Conservation (phyloP, 2,329 filamentous ascomycete genomes). For the Paraphaeosphaeria sporulosa region DNA sequence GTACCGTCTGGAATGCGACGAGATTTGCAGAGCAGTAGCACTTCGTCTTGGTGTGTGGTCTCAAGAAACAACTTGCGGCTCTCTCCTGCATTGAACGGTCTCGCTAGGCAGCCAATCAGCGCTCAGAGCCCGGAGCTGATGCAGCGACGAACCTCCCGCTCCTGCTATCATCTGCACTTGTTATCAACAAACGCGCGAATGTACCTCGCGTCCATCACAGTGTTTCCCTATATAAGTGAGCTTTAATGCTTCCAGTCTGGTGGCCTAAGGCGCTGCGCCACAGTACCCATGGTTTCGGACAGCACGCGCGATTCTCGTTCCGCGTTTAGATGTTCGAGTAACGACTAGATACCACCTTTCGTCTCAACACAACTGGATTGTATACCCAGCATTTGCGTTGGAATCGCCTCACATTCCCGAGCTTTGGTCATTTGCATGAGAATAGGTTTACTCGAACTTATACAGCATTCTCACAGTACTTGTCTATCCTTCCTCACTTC, state of each 20-base stretch:
- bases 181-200: too few relatives aligned
- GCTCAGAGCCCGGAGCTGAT: neutral
- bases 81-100: constrained; percentile 2
- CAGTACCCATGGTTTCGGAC: neutral
- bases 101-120: constrained; percentile 5
- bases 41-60: neutral
- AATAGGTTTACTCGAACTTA: too few relatives aligned
- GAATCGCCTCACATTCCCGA: too few relatives aligned
- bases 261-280: neutral
- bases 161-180: too few relatives aligned
- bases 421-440: too few relatives aligned
- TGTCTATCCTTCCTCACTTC: too few relatives aligned
- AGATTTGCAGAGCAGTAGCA: neutral
- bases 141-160: neutral
- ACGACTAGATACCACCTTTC: constrained; percentile 4
- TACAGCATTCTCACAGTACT: too few relatives aligned
- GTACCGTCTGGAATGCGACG: neutral
- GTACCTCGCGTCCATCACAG: too few relatives aligned
- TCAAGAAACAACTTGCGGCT: neutral
- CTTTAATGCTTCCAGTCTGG: neutral
- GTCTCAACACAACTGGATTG: too few relatives aligned
- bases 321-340: neutral
- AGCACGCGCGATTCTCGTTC: neutral
- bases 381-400: too few relatives aligned
- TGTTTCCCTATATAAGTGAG: neutral